Base-by-base conservation (phyloP, 2,329 filamentous ascomycete species). In the Periconia digitata region DNA sequence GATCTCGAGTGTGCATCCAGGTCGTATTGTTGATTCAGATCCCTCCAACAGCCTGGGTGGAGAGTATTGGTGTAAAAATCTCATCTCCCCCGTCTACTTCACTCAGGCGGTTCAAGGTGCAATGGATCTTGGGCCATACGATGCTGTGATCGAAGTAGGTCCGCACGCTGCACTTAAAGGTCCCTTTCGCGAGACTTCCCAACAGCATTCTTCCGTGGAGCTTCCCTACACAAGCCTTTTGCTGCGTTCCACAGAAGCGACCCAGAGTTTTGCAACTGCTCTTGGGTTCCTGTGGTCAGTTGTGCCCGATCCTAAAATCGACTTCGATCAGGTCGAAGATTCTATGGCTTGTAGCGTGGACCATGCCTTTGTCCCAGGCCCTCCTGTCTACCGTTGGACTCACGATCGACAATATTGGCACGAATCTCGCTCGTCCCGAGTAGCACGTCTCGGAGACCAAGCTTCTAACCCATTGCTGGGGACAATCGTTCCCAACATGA, bases 1-100 rank as follows among this genome's bases (percentile, higher is more conserved):
- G 49, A 20, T 47, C 18, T 54, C 51, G 8, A 47, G 40, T n/a
- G 51, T 54, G 24, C 7, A 7, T 12, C 24, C 24, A 6, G 24
- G 24, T 6, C 24, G 13, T 16, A 20, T 34, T 2, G 7, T 27
- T 27, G 24, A 27, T 27, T 6, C 24, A 6, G 24, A 27, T 12
- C 6, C 12, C 7, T 27, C 24, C 24, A 27, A 12, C 24, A 6
- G 12, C 12, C 24, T 27, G 24, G 12, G 7, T 27, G 24, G 24
- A 7, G 24, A 27, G 3, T 79, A 79, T 58, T 80, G 76, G 77
- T 58, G 49, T 1, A 66, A 74, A 27, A 80, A 79, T 53, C 73
- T 79, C 74, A 55, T 64, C 2, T 61, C 67, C 10, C 64, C 76
- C 1, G 76, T 79, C 0, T 53, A 73, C 1, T 79, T 79, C 48